Base-by-base conservation (phyloP, 2,329 filamentous ascomycete species). In the Chaetomium strumarium region DNA sequence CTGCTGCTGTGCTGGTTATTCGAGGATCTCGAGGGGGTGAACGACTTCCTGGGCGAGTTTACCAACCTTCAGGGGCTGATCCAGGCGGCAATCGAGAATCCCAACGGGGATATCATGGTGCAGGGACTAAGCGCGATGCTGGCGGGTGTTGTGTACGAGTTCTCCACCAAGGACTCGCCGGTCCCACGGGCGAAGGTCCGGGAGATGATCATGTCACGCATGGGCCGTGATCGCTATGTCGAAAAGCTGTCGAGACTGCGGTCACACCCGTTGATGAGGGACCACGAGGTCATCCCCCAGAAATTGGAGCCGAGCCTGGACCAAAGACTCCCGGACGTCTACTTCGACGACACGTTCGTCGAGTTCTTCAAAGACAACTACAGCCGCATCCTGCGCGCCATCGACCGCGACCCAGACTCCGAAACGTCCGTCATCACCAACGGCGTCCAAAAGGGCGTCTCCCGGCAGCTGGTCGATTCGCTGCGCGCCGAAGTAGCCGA, bases 341-440 rank as follows among this genome's bases (percentile, higher is more conserved):
- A 83, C 66, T 93, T 97, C 58, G 90, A 96, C 61, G 78, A 81
- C 43, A 81, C 81, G 0, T 97, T 96, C 68, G 84, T 99, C 51
- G 88, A 96, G 55, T 96, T 97, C 63, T 81, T 96, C 63, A 96
- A 96, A 64, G 91, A 97, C 64, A 96, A 96, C 65, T 97, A 95
- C 66, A 92, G 88, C 63, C 85, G 91, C 9, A 73, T 96, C 53
- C 74, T 86, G 37, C 83, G 90, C 57, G 88, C 90, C 13, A 88
- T 99, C 61, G 93, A 99, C 68, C 84, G 92, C 55, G 89, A 96
- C 57, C 93, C 93, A 0, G 89, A 85, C 1, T 75, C 95, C 55
- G 93, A 99, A 66, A 84, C 95, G 24, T 86, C 90, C 0, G 80
- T 93, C 11, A 76, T 90, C 52, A 78, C 84, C 40, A 90, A 91